These are phyloP conservation scores for Schizosaccharomyces lindneri DNA, from an alignment of 805 yeast genomes.

Conservation along the genomic window DNA sequence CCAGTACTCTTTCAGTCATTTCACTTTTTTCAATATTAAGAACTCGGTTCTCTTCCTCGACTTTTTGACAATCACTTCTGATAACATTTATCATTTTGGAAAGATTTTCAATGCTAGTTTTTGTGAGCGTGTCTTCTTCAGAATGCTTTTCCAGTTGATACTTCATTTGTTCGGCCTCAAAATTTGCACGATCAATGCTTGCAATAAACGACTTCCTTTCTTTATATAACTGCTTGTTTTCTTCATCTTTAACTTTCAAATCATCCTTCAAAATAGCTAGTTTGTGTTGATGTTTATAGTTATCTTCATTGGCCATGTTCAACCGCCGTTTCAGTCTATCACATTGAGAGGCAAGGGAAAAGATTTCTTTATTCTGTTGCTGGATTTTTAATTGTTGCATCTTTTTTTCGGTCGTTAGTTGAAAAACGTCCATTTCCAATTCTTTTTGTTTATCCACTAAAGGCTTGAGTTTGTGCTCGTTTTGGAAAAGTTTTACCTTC, in stretches of 20 bases:
- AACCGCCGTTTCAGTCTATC: background rate
- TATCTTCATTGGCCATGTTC: background rate
- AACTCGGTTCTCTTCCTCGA: background rate
- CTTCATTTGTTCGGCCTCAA: background rate
- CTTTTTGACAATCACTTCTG: background rate
- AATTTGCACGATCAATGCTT: background rate
- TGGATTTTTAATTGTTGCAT: no score
- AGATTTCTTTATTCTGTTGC: no score
- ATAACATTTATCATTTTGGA: background rate
- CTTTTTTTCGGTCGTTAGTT: background rate
- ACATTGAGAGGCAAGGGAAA: background rate
- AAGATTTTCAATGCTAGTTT: background rate
- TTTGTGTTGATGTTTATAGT: background rate
- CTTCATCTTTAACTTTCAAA: background rate
- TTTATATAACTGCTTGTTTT: background rate
- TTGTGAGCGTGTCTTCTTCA: no score
- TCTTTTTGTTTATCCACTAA: background rate
- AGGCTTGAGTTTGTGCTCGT: background rate
- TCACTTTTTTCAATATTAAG: background rate
- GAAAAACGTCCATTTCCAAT: background rate
- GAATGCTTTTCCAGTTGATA: no score
- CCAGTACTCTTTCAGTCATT: background rate
- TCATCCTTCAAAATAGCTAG: background rate
- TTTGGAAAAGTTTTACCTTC: background rate
- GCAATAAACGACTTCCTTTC: background rate